Evolutionary conservation across 1,284 basidiomycete species (phyloP).

Genomic region (Ceratobasidium theobromae): DNA sequence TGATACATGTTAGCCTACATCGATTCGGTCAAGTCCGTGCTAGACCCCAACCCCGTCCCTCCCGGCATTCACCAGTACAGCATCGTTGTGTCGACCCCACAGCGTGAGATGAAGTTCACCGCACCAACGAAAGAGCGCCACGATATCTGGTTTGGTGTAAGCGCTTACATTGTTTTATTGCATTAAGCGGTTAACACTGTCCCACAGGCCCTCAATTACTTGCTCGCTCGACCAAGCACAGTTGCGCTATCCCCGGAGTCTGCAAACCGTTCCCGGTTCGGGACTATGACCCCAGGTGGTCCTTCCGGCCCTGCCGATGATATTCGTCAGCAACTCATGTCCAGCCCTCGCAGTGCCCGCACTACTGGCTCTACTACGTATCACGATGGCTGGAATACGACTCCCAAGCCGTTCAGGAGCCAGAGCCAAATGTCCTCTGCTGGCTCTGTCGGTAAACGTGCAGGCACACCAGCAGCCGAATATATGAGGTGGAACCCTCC

Average conservation of each 20-base stretch:
- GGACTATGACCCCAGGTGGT: conserved; percentile 50
- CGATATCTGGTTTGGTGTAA: conserved; percentile 91
- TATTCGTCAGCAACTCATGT: conserved; percentile 48
- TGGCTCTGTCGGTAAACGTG: conserved; percentile 76
- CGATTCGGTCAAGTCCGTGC: conserved; percentile 83
- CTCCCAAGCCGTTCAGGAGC: conserved; percentile 65
- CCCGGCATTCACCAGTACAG: conserved; percentile 92
- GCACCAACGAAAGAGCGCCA: conserved; percentile 92
- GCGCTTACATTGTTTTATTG: conserved; percentile 38
- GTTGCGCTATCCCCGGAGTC: conserved; percentile 42
- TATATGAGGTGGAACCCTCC: conserved; percentile 73
- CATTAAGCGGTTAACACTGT: conserved; percentile 7
- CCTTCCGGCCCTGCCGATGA: conserved; percentile 51
- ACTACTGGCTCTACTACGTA: conserved; percentile 49
- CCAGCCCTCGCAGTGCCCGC: conserved; percentile 70
- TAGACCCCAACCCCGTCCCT: conserved; percentile 91
- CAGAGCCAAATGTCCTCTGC: conserved; percentile 68
- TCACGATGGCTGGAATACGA: conserved; percentile 57
- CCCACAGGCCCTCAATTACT: conserved; percentile 76
- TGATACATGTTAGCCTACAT: conserved; percentile 74
- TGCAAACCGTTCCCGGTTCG: conserved; percentile 42
- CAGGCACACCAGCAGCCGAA: conserved; percentile 85
- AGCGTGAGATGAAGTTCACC: conserved; percentile 97
- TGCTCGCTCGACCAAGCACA: conserved; percentile 68
- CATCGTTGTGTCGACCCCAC: conserved; percentile 88